A percentile compares a stretch with the other conserved stretches of the same genome.
Conservation (phyloP, 495 filamentous ascomycete species). For the Saxophila tyrrhenica region DNA sequence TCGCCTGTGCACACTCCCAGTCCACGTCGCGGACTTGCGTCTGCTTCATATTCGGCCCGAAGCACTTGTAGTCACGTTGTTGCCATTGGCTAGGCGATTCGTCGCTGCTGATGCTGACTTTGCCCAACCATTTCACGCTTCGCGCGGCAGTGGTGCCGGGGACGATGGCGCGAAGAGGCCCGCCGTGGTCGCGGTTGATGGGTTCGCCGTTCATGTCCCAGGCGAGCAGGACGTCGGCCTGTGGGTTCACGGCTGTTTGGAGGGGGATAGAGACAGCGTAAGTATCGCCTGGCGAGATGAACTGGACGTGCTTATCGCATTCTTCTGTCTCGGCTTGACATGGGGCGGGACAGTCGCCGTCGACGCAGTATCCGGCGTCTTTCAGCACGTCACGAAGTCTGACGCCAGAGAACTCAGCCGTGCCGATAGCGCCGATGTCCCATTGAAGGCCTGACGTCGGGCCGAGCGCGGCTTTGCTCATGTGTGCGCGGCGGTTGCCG, state of each 20-base stretch:
- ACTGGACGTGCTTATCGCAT: slow-evolving; percentile 42
- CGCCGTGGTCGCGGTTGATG: slow-evolving; percentile 28
- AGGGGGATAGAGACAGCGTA: slow-evolving; percentile 53
- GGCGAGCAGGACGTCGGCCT: slow-evolving; percentile 49
- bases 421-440: slow-evolving; percentile 47
- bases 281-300: slow-evolving; percentile 42
- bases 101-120: slow-evolving; percentile 25
- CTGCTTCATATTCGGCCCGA: slow-evolving; percentile 28
- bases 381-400: slow-evolving; percentile 46
- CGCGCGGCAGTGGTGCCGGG: slow-evolving; percentile 29
- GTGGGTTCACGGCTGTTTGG: slow-evolving; percentile 40
- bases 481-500: slow-evolving; percentile 51
- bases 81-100: slow-evolving; percentile 37
- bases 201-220: slow-evolving; percentile 33
- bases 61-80: slow-evolving; percentile 38
- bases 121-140: slow-evolving; percentile 31
- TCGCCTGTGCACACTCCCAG: slow-evolving; percentile 31
- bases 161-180: slow-evolving; percentile 28
- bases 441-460: slow-evolving; percentile 50
- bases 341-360: slow-evolving; percentile 1
- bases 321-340: slow-evolving; percentile 1
- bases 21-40: slow-evolving; percentile 14
- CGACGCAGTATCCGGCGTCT: slow-evolving; percentile 37
- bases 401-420: slow-evolving; percentile 51
- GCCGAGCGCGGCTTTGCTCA: slow-evolving; percentile 38